phyloP scores from a whole-genome alignment of 139 green algal species.

The Auxenochlorella pyrenoidosa region DNA sequence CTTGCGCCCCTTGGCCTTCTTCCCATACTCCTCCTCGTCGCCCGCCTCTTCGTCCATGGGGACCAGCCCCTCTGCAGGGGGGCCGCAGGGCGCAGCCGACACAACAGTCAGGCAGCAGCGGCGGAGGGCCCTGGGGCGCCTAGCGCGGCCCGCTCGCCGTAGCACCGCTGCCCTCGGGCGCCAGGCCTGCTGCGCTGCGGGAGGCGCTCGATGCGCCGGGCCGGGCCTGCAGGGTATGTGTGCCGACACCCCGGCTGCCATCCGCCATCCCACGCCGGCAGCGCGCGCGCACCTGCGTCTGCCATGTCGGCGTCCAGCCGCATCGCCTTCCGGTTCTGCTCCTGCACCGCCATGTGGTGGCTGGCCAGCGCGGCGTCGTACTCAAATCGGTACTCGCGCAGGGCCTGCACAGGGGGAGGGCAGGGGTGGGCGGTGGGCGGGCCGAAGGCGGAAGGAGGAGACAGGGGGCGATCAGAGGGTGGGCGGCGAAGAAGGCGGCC shows the following conservation, averaged over 20 bases:
- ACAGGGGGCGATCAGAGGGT: too few species aligned
- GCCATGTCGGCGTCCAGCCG: slow-evolving; percentile 28
- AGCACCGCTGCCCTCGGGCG: too few species aligned
- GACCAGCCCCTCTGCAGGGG: slow-evolving; percentile 6
- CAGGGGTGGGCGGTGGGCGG: not conserved
- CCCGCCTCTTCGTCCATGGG: slow-evolving; percentile 32
- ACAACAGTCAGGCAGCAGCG: not conserved
- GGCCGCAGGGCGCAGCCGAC: not conserved
- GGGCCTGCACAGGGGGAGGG: slow-evolving; percentile 31
- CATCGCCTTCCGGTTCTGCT: slow-evolving; percentile 27
- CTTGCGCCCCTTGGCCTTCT: slow-evolving; percentile 51
- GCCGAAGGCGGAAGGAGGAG: too few species aligned
- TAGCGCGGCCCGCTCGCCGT: too few species aligned
- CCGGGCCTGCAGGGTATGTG: too few species aligned
- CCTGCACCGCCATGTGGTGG: slow-evolving; percentile 48
- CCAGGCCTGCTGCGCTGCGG: too few species aligned
- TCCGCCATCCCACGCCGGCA: too few species aligned
- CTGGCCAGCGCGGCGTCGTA: slow-evolving; percentile 55
- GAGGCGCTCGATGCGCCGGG: too few species aligned
- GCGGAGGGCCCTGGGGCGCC: too few species aligned
- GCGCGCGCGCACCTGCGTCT: not conserved
- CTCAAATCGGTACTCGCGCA: slow-evolving; percentile 54
- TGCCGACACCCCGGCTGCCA: too few species aligned
- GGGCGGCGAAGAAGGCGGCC: too few species aligned
- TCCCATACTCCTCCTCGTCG: slow-evolving; percentile 19